Conservation (phyloP, 2,329 filamentous ascomycete species). For the Hypomyces rosellus region DNA sequence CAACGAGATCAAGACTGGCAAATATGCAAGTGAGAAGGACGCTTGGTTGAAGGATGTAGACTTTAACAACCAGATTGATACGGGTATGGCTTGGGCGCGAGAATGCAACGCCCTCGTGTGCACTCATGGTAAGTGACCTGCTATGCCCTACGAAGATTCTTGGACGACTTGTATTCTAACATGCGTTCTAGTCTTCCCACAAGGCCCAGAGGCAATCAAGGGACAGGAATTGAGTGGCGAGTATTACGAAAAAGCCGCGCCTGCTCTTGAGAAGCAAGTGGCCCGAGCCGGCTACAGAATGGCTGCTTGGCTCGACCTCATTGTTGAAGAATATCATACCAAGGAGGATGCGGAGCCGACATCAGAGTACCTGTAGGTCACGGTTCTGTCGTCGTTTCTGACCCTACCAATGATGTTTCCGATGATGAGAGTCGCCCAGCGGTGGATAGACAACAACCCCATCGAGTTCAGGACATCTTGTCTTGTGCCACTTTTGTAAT, state of each 20-base stretch:
- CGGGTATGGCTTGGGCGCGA: conserved; percentile 57
- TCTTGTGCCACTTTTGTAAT: not conserved
- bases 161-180: conserved; percentile 13
- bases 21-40: conserved; percentile 43
- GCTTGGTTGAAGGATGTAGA: conserved; percentile 54
- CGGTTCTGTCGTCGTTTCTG: not conserved
- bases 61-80: conserved; percentile 46
- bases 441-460: not conserved
- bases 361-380: conserved; percentile 24
- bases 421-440: not conserved
- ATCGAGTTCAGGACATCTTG: not conserved
- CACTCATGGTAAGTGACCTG: conserved; percentile 43
- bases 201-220: conserved; percentile 51
- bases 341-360: conserved; percentile 17
- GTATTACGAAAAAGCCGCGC: conserved; percentile 59
- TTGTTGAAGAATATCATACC: conserved; percentile 37
- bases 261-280: conserved; percentile 58
- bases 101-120: conserved; percentile 59
- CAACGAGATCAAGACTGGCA: conserved; percentile 48
- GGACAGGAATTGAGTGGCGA: conserved; percentile 55
- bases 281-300: conserved; percentile 64
- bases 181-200: conserved; percentile 47
- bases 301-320: conserved; percentile 60
- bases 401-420: not conserved
- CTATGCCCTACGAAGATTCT: not conserved